Conservation (phyloP, 257 asterid genomes). For the Solanum dulcamara region DNA sequence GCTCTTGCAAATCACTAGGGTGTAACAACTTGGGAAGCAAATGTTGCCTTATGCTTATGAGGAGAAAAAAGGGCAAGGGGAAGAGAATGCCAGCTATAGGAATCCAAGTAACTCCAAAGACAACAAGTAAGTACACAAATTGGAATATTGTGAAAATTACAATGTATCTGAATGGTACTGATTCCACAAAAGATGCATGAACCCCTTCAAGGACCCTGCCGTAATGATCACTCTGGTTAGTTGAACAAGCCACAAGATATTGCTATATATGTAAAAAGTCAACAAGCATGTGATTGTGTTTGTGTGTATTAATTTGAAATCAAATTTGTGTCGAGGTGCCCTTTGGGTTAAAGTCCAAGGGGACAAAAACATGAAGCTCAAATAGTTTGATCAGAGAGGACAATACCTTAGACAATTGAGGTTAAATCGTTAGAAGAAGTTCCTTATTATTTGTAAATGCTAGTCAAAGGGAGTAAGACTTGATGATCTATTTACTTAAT, state of each 20-base stretch:
- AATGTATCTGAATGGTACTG: slow-evolving; percentile 40
- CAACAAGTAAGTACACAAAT: slow-evolving; percentile 22
- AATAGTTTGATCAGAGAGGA: no score
- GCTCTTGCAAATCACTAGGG: slow-evolving; percentile 28
- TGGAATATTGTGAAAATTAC: slow-evolving; percentile 42
- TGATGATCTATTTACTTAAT: background rate
- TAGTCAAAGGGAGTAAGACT: background rate
- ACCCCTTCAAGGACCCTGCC: slow-evolving; percentile 31
- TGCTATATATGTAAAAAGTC: no score
- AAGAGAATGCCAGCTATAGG: slow-evolving; percentile 56
- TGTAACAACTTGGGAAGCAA: slow-evolving; percentile 37
- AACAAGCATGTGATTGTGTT: background rate
- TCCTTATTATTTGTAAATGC: no score
- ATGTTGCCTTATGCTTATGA: slow-evolving; percentile 38
- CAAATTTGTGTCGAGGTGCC: no score
- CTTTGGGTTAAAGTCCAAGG: no score
- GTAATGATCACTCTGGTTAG: background rate
- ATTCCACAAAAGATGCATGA: slow-evolving; percentile 50
- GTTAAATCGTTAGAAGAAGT: no score
- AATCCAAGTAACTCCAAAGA: slow-evolving; percentile 59
- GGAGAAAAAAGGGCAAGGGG: slow-evolving; percentile 50
- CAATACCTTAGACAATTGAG: no score
- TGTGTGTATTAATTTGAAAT: background rate
- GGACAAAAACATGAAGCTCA: no score
- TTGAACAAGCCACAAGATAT: background rate